Evolutionary conservation across 169 alveolate species (phyloP).

Genomic region (Perkinsus marinus): DNA sequence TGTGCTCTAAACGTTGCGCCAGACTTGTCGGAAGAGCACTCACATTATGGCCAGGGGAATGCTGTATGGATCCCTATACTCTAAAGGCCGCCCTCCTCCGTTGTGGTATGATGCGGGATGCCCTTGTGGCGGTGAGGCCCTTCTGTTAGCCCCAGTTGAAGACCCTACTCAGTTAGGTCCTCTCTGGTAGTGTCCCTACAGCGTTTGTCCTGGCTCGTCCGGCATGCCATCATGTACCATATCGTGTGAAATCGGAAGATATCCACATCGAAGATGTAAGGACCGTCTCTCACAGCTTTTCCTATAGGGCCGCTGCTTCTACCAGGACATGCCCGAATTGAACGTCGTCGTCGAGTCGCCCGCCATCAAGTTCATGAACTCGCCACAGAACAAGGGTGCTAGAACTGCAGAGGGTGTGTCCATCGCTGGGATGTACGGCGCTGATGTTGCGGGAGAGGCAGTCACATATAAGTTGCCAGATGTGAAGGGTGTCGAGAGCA

Average conservation of each 20-base stretch:
- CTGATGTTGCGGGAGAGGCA: not conserved
- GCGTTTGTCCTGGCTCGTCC: not conserved
- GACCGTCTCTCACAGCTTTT: not conserved
- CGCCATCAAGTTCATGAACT: not conserved
- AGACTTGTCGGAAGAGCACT: not conserved
- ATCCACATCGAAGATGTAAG: not conserved
- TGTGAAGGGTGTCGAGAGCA: not conserved
- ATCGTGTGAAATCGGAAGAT: not conserved
- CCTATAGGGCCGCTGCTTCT: not conserved
- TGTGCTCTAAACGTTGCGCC: not conserved
- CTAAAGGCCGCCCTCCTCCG: not conserved
- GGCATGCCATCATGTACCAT: not conserved
- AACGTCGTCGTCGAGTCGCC: not conserved
- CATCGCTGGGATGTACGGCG: not conserved
- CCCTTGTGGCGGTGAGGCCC: not conserved
- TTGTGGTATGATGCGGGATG: not conserved
- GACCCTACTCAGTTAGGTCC: not conserved
- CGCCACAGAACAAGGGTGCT: not conserved
- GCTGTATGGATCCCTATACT: not conserved
- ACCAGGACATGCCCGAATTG: not conserved
- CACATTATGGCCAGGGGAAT: not conserved
- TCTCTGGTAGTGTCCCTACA: not conserved
- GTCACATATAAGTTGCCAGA: not conserved
- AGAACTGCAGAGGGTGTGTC: not conserved
- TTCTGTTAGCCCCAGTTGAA: not conserved